A percentile compares a stretch with the other conserved stretches of the same genome.
phyloP scores from a whole-genome alignment of 2,329 filamentous ascomycete species.

The Neonectria coccinea region DNA sequence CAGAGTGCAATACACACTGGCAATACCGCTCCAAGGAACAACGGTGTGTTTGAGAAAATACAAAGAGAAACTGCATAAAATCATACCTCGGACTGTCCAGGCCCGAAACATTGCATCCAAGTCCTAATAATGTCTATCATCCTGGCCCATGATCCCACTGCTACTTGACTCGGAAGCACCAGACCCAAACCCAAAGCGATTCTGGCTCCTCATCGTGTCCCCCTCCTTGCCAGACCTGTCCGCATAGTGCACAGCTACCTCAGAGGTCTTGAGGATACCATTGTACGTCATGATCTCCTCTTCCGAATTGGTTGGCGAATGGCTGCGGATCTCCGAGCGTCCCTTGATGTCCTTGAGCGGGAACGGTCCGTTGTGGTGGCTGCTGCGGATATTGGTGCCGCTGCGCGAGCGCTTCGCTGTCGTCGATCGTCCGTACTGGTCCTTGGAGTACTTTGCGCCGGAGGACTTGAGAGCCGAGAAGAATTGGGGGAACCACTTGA shows the following conservation, averaged over 20 bases:
- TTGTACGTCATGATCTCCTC: slow-evolving; percentile 56
- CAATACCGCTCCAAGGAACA: neutral
- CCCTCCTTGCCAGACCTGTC: slow-evolving; percentile 17
- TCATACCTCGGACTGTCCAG: neutral
- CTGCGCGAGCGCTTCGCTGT: slow-evolving; percentile 30
- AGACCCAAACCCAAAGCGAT: slow-evolving; percentile 12
- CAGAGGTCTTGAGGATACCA: slow-evolving; percentile 52
- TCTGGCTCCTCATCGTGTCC: neutral
- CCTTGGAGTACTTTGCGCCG: slow-evolving; percentile 28
- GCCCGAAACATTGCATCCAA: neutral
- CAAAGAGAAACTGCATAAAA: slow-evolving; percentile 2
- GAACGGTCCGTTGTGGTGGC: slow-evolving; percentile 31
- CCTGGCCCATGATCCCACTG: slow-evolving; percentile 17
- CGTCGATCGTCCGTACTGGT: slow-evolving; percentile 27
- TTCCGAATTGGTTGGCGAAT: slow-evolving; percentile 50
- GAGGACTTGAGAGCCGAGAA: slow-evolving; percentile 44
- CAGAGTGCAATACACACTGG: neutral
- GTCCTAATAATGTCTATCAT: slow-evolving; percentile 10
- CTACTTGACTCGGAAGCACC: slow-evolving; percentile 20
- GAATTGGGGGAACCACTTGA: slow-evolving; percentile 49
- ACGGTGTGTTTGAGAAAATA: neutral
- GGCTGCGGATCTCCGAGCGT: slow-evolving; percentile 49
- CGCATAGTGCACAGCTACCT: slow-evolving; percentile 31
- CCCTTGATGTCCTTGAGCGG: slow-evolving; percentile 47
- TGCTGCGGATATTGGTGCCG: slow-evolving; percentile 18